These are phyloP conservation scores for Flaveria bidentis DNA, from an alignment of 129 eudicot genomes.

Conservation along the genomic window DNA sequence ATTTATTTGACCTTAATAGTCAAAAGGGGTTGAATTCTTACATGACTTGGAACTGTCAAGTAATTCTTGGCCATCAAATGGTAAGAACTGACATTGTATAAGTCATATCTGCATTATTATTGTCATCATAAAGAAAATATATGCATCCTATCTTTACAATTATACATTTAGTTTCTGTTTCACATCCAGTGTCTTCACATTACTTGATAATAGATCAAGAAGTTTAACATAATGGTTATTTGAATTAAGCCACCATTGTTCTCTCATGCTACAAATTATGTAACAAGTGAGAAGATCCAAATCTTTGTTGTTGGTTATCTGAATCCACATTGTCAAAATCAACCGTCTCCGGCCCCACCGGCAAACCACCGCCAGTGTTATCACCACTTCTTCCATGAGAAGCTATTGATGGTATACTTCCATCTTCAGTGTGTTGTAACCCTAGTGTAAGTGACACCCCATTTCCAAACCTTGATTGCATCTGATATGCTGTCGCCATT, in stretches of 20 bases:
- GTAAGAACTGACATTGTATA: too few species aligned
- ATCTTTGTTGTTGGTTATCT: slow-evolving; percentile 47
- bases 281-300: slow-evolving; percentile 57
- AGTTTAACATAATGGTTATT: slow-evolving; percentile 31
- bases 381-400: slow-evolving; percentile 41
- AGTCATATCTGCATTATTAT: slow-evolving; percentile 31
- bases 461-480: slow-evolving; percentile 50
- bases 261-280: slow-evolving; percentile 66
- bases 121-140: slow-evolving; percentile 19
- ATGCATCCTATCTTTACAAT: slow-evolving; percentile 59
- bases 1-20: background rate
- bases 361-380: slow-evolving; percentile 33
- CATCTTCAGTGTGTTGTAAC: slow-evolving; percentile 65
- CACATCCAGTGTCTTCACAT: slow-evolving; percentile 12
- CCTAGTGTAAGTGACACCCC: slow-evolving; percentile 76
- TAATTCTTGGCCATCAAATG: slow-evolving; percentile 1
- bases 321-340: slow-evolving; percentile 57
- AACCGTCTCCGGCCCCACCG: slow-evolving; percentile 44
- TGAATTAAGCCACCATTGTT: slow-evolving; percentile 19
- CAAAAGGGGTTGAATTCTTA: slow-evolving; percentile 12
- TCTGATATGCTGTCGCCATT: slow-evolving; percentile 37
- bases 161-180: slow-evolving; percentile 30
- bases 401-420: slow-evolving; percentile 41
- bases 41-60: slow-evolving; percentile 23
- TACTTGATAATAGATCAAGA: slow-evolving; percentile 31